Percentiles rank a stretch among this genome's conserved stretches.
Evolutionary conservation across 1,284 basidiomycete genomes (phyloP).

Genomic region (Nidula niveotomentosa): DNA sequence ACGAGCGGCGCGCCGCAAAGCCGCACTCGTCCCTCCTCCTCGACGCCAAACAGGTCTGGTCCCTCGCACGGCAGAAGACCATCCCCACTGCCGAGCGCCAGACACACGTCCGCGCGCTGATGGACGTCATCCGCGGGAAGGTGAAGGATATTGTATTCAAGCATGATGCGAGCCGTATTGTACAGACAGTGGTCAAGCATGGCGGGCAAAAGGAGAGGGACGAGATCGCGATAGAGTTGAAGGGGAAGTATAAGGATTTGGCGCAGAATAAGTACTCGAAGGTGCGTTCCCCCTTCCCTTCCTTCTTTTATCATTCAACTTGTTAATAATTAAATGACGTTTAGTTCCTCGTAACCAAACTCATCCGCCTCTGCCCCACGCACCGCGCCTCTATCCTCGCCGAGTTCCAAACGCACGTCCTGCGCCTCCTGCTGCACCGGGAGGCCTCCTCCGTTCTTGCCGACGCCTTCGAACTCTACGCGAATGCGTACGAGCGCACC

Average conservation of each 20-base stretch:
- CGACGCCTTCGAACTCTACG: slow-evolving; percentile 84
- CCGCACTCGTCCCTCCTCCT: slow-evolving; percentile 74
- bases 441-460: slow-evolving; percentile 82
- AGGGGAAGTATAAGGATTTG: slow-evolving; percentile 75
- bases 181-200: slow-evolving; percentile 85
- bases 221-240: slow-evolving; percentile 79
- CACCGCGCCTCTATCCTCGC: slow-evolving; percentile 73
- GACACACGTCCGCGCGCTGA: slow-evolving; percentile 70
- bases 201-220: slow-evolving; percentile 78
- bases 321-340: background rate
- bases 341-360: slow-evolving; percentile 83
- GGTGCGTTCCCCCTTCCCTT: slow-evolving; percentile 35
- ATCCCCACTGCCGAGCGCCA: slow-evolving; percentile 72
- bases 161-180: slow-evolving; percentile 86
- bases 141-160: slow-evolving; percentile 86
- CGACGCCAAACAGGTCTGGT: slow-evolving; percentile 81
- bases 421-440: slow-evolving; percentile 77
- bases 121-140: slow-evolving; percentile 73
- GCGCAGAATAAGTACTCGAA: slow-evolving; percentile 90
- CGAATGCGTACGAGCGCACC: slow-evolving; percentile 80
- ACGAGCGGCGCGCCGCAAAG: slow-evolving; percentile 72
- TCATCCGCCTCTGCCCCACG: slow-evolving; percentile 75
- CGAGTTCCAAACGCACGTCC: slow-evolving; percentile 74
- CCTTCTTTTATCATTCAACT: background rate
- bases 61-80: slow-evolving; percentile 75